phyloP scores from a whole-genome alignment of 805 yeast genomes.

The Lachancea sp. region DNA sequence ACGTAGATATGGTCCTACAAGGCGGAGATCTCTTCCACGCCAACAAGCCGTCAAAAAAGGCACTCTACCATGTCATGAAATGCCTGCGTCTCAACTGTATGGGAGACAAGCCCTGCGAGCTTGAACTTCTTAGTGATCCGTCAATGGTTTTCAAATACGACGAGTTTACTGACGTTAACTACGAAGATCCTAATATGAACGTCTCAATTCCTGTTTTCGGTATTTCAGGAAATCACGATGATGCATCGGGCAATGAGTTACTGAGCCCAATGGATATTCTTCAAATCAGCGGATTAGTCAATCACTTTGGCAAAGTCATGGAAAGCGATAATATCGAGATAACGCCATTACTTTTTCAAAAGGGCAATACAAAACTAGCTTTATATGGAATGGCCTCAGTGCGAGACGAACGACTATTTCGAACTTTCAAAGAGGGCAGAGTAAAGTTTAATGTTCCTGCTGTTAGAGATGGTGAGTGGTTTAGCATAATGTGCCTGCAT shows the following conservation, averaged over 20 bases:
- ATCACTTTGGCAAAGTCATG: constrained; percentile 80
- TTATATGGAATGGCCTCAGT: constrained; percentile 85
- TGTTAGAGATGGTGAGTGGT: constrained; percentile 59
- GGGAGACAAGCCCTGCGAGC: constrained; percentile 82
- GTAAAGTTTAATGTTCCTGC: constrained; percentile 74
- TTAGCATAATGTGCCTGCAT: constrained; percentile 78
- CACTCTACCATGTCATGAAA: constrained; percentile 76
- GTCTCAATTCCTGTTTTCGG: constrained; percentile 87
- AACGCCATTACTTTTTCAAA: constrained; percentile 71
- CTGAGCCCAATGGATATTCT: constrained; percentile 82
- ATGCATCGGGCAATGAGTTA: constrained; percentile 80
- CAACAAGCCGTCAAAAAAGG: constrained; percentile 81
- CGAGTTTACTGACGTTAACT: constrained; percentile 68
- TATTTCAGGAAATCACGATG: constrained; percentile 95
- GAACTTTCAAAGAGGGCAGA: constrained; percentile 73
- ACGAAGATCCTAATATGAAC: constrained; percentile 85
- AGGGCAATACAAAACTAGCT: constrained; percentile 77
- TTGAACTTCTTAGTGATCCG: constrained; percentile 80
- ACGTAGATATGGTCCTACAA: constrained; percentile 85
- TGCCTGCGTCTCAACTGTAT: constrained; percentile 64
- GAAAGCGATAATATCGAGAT: constrained; percentile 71
- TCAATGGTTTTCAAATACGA: constrained; percentile 47
- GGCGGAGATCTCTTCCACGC: constrained; percentile 91
- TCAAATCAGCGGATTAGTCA: constrained; percentile 72
- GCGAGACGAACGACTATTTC: constrained; percentile 78